Percentiles rank a stretch among this genome's conserved stretches.
Evolutionary conservation across 2,329 filamentous ascomycete species (phyloP).

Genomic region (Colletotrichum sp.): DNA sequence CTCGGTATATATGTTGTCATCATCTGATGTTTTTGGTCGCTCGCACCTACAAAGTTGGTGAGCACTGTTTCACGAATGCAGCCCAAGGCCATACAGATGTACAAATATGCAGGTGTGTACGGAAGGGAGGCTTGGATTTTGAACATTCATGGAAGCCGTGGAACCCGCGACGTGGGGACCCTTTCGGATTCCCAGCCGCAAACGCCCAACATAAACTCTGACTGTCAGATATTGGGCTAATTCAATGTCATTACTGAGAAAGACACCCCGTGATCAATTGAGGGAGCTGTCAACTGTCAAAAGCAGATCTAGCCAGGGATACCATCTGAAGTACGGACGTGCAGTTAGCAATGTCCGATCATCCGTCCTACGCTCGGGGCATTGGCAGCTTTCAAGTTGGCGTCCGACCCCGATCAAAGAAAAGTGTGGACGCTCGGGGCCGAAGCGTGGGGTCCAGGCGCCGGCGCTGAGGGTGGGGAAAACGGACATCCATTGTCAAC

Average conservation of each 20-base stretch:
- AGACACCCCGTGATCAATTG: background rate
- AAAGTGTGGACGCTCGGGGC: background rate
- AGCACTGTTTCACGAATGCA: constrained; percentile 3
- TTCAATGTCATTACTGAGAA: background rate
- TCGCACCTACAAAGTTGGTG: background rate
- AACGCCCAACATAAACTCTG: background rate
- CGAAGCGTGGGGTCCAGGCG: background rate
- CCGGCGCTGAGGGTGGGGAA: background rate
- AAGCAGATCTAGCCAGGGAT: background rate
- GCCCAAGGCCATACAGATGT: background rate
- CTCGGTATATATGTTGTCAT: background rate
- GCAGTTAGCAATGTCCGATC: background rate
- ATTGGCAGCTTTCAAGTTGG: background rate
- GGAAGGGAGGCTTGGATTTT: background rate
- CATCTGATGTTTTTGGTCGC: background rate
- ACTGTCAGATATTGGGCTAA: background rate
- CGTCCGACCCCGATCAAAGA: background rate
- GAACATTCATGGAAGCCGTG: background rate
- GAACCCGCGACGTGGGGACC: background rate
- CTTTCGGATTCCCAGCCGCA: background rate
- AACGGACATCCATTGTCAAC: background rate
- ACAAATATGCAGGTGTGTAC: background rate
- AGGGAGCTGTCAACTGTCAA: background rate
- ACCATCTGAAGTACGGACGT: background rate
- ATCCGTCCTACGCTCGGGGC: background rate